These are phyloP conservation scores for Talaromyces wortmannii DNA, from an alignment of 495 filamentous ascomycete species.

Conservation along the genomic window DNA sequence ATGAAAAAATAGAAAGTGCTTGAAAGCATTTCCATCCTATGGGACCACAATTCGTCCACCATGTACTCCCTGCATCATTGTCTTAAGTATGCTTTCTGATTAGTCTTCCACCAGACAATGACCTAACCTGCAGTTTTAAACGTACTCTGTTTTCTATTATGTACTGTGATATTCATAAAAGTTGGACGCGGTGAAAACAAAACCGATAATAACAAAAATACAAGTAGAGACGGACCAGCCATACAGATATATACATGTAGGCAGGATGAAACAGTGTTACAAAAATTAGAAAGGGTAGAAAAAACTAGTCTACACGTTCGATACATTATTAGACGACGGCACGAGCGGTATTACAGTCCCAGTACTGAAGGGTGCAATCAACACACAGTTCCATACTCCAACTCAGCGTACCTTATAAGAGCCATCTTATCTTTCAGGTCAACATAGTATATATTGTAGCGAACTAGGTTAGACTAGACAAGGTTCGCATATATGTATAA, in stretches of 20 bases:
- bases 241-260: background rate
- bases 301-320: background rate
- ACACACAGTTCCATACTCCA: constrained; percentile 1
- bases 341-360: background rate
- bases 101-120: no score
- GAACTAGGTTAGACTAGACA: constrained; percentile 1
- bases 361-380: background rate
- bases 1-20: no score
- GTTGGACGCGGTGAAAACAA: background rate
- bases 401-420: constrained; percentile 4
- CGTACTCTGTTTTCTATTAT: no score
- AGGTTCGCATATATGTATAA: constrained; percentile 9
- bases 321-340: background rate
- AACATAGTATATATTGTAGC: background rate
- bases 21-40: no score
- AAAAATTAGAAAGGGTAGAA: background rate
- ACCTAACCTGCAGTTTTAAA: no score
- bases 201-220: background rate
- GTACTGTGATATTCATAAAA: no score
- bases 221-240: background rate
- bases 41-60: no score
- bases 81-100: no score
- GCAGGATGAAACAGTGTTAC: background rate
- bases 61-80: no score
- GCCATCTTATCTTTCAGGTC: background rate